Evolutionary conservation across 1,284 basidiomycete species (phyloP), one percentile per base, ranked within the genome.

Genomic region (Ganoderma meredithae): DNA sequence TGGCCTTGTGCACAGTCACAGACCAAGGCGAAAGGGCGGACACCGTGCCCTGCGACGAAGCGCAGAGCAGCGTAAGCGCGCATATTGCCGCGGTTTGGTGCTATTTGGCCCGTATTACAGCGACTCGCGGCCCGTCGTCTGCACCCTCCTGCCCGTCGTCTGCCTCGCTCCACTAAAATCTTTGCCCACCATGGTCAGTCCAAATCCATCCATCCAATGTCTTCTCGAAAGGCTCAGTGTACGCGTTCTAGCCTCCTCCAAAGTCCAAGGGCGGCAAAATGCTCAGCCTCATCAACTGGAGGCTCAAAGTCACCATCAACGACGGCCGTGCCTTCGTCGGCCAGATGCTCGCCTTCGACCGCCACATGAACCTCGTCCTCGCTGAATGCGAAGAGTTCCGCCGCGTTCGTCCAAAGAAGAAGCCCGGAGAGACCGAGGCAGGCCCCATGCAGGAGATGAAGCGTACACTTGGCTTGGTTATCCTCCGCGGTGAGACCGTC

Each of bases 301-400:
- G 97, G 79, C 88, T 99, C 75, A 97, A 95, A 83, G 92, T 99
- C 71, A 98, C 97, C 66, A 92, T 99, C 82, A 99, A 98, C 89
- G 98, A 99, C 83, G 96, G 96, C 68, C 94, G 98, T 78, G 90
- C 95, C 68, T 86, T 99, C 75, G 95, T 95, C 56, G 98, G 98
- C 60, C 98, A 99, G 83, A 97, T 99, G 93, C 92, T 99, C 78
- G 98, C 98, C 62, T 99, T 99, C 80, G 98, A 99, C 85, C 93
- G 95, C 77, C 98, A 99, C 84, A 99, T 99, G 97, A 99, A 99
- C 83, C 88, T 99, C 75, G 98, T 99, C 62, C 85, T 99, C 65
- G 96, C 97, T 15, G 97, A 99, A 75, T 98, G 96, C 79, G 96
- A 98, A 83, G 97, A 98, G 81, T 98, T 98, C 79, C 84, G 96